phyloP scores from a whole-genome alignment of 1,284 basidiomycete species.

The Ceraceosorus guamensis region DNA sequence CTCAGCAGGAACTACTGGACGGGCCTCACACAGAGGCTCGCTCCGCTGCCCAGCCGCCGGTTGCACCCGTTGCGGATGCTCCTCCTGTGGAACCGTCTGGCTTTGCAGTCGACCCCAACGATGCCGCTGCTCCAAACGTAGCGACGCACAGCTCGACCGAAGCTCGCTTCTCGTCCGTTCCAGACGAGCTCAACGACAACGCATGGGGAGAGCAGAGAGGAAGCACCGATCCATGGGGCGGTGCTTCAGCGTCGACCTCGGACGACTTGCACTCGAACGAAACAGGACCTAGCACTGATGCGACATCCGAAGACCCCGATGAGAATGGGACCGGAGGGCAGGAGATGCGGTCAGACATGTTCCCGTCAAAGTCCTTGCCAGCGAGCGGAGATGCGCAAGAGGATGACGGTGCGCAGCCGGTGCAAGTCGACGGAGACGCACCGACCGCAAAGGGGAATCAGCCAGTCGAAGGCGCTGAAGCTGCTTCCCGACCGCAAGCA shows the following conservation, averaged over 20 bases:
- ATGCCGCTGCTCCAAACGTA: constrained; percentile 38
- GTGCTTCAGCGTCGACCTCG: neutral
- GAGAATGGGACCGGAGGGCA: constrained; percentile 6
- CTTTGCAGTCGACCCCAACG: constrained; percentile 29
- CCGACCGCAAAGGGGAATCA: neutral
- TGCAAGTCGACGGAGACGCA: neutral
- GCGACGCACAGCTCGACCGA: constrained; percentile 38
- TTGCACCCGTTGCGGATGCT: constrained; percentile 7
- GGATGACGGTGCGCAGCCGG: neutral
- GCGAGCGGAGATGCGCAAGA: constrained; percentile 4
- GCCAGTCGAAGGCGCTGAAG: constrained; percentile 43
- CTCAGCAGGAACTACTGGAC: too few relatives aligned
- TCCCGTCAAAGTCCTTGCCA: constrained; percentile 14
- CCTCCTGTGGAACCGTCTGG: constrained; percentile 28
- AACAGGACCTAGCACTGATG: constrained; percentile 4
- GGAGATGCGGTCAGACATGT: constrained; percentile 15
- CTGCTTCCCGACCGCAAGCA: neutral
- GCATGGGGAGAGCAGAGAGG: constrained; percentile 21
- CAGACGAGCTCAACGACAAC: constrained; percentile 39
- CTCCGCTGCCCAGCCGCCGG: too few relatives aligned
- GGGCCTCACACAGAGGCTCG: too few relatives aligned
- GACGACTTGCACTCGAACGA: neutral
- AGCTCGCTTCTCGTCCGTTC: constrained; percentile 28
- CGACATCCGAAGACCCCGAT: constrained; percentile 7
- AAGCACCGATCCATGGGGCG: constrained; percentile 8